Base-by-base conservation (phyloP, 352 stramenopile genomes). In the Globisporangium solare region DNA sequence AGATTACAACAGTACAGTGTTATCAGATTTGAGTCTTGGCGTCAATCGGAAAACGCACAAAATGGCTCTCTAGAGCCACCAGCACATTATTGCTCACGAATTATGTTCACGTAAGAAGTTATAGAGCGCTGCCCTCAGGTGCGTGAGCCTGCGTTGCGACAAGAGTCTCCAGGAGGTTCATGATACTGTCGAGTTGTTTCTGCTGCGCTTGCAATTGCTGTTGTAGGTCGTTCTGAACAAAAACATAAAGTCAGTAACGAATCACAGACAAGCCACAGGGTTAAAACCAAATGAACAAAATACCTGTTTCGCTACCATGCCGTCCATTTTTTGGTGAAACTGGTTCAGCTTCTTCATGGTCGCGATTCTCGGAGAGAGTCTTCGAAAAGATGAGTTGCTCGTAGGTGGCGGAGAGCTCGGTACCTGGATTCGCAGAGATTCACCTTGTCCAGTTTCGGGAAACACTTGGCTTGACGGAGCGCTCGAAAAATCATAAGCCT, bases 171-270 rank as follows among this genome's bases (percentile, higher is more conserved):
- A 82, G 24, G 1, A 79, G 61, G 15, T 49, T 59, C n/a, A 54
- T 64, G 12, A 85, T 63, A 12, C 45, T 60, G 40, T 76, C 60
- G 8, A 86, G 56, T 40, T 81, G 71, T 41, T 66, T 51, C 59
- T 79, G 66, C 42, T 86, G 75, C 37, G 50, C 43, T 0, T 20
- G 51, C 14, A 82, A 60, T 22, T 80, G 68, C 47, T 60, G 21
- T 24, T 79, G 61, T 13, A 83, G 41, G n/a, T 65, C 45, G 3
- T 63, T 66, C 73, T 86, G 52, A 22, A 49, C 2, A 51, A n/a
- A 47, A 15, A 2, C 32, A n/a, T n/a, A 51, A 18, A 2, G 13
- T 49, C 45, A 57, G 43, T 21, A 6, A 15, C 22, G 12, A 27
- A 37, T 46, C 17, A 32, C 18, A 10, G 41, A 15, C 5, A 35